phyloP scores from a whole-genome alignment of 2,329 filamentous ascomycete genomes.

The Gyromitra esculenta region DNA sequence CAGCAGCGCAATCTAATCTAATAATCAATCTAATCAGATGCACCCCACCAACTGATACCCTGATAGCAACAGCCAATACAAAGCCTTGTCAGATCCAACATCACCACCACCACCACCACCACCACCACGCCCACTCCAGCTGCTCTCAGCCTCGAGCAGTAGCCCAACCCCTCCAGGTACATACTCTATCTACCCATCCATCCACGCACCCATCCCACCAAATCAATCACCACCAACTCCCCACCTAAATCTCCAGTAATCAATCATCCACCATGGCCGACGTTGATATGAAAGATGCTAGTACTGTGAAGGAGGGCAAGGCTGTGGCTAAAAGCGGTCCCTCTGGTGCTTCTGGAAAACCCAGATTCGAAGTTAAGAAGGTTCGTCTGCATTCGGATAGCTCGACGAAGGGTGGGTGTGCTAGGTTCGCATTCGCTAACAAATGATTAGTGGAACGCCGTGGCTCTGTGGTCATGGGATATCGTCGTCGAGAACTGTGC shows the following conservation, averaged over 20 bases:
- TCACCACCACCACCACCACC: not conserved
- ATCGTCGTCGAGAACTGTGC: conserved; percentile 99
- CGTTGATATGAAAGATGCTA: conserved; percentile 93
- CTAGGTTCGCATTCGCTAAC: conserved; percentile 8
- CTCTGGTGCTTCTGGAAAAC: conserved; percentile 71
- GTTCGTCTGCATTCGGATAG: conserved; percentile 64
- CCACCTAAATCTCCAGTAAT: not conserved
- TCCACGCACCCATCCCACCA: not conserved
- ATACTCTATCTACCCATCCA: not conserved
- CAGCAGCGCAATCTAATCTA: not conserved
- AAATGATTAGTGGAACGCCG: conserved; percentile 85
- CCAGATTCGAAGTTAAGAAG: conserved; percentile 99
- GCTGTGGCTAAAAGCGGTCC: conserved; percentile 66
- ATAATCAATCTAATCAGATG: not conserved
- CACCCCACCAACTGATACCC: conserved; percentile 20
- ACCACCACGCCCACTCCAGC: not conserved
- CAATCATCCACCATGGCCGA: conserved; percentile 76
- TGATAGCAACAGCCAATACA: not conserved
- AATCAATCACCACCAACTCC: not conserved
- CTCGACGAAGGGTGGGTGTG: not conserved
- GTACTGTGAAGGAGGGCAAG: conserved; percentile 66
- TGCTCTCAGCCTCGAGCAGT: conserved; percentile 16
- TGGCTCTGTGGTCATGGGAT: conserved; percentile 98
- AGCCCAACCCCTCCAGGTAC: conserved; percentile 18
- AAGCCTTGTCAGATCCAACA: not conserved